A percentile compares a stretch with the other conserved stretches of the same genome.
These are phyloP conservation scores for Aaosphaeria pasadenensis DNA, from an alignment of 2,329 filamentous ascomycete species.

Conservation along the genomic window DNA sequence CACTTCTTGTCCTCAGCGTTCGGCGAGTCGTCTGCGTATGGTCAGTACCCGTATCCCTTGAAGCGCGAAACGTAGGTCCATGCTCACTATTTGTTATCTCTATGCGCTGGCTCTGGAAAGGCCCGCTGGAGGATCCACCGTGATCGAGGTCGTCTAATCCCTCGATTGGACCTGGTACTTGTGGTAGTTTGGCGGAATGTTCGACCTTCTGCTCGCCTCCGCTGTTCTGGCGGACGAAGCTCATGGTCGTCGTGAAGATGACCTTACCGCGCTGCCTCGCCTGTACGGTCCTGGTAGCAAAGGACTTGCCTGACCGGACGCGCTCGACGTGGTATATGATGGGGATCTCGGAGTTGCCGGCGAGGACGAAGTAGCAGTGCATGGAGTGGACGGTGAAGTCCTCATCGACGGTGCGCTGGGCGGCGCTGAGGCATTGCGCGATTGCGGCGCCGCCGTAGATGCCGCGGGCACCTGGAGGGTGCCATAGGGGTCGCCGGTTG, in stretches of 20 bases:
- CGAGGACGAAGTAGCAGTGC: constrained; percentile 98
- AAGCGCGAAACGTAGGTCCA: background rate
- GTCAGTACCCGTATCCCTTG: constrained; percentile 11
- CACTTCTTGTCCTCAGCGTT: constrained; percentile 66
- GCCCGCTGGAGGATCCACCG: constrained; percentile 38
- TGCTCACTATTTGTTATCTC: constrained; percentile 54
- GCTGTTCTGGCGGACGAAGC: constrained; percentile 70
- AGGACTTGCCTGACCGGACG: constrained; percentile 85
- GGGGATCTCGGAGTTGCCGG: constrained; percentile 78
- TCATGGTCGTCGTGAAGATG: constrained; percentile 95
- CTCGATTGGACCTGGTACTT: constrained; percentile 45
- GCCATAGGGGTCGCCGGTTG: constrained; percentile 88
- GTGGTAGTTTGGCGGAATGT: constrained; percentile 60
- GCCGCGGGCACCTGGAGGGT: constrained; percentile 84
- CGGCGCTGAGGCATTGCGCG: constrained; percentile 84
- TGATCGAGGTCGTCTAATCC: constrained; percentile 31
- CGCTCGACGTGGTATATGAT: constrained; percentile 94
- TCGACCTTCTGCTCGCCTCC: constrained; percentile 57
- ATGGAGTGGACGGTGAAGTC: constrained; percentile 88
- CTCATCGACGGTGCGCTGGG: constrained; percentile 77
- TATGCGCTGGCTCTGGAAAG: constrained; percentile 58
- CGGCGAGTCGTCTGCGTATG: constrained; percentile 37
- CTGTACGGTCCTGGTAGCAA: constrained; percentile 92
- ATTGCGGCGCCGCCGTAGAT: constrained; percentile 94
- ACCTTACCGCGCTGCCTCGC: constrained; percentile 81